Base-by-base conservation (phyloP, 192 early-diverging fungal species). In the Rhizoclosmatium sp. region DNA sequence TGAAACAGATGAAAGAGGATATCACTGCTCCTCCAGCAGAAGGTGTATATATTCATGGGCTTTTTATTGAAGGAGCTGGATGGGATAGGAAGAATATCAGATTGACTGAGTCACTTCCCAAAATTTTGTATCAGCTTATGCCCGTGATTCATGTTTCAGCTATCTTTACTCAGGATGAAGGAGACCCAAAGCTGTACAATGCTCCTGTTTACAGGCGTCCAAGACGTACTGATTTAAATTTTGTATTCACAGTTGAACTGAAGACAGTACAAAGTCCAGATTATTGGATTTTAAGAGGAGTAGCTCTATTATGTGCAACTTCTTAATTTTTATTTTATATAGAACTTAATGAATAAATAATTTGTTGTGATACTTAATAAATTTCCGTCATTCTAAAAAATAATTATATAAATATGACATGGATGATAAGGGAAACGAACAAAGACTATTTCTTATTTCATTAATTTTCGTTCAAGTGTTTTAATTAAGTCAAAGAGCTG, bases 1-100 rank as follows among this genome's bases (percentile, higher is more conserved):
- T 91, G 86, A 91, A 91, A 79, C 90, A 91, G 72, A 91, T 91
- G 90, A 91, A 91, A 76, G 90, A 91, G 80, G 90, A 91, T 68
- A 91, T 91, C 31, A 89, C 89, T 4, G 73, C 84, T 1, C 84
- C 84, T 12, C 90, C 90, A 19, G 51, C 87, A 4, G 90, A 91
- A 85, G 90, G 90, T 31, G 82, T 91, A 7, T 91, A 91, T 76
- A 91, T 91, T 61, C 84, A 91, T 78, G 90, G 90, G n/a, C 79
- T 91, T 14, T 91, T 88, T 72, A 91, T 91, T 70, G 90, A 91
- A 80, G 90, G 90, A 21, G 90, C 89, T n/a, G 90, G 85, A 3
- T 91, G 88, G 88, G 90, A 91, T 72, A 75, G 88, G 69, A 91
- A 91, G 75, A 91, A 91, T 81, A 90, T 91, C 60, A 80, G 89